Percentiles rank a stretch among this genome's conserved stretches.
These are phyloP conservation scores for Hericium rajendrae DNA, from an alignment of 768 basidiomycete genomes.

Conservation along the genomic window DNA sequence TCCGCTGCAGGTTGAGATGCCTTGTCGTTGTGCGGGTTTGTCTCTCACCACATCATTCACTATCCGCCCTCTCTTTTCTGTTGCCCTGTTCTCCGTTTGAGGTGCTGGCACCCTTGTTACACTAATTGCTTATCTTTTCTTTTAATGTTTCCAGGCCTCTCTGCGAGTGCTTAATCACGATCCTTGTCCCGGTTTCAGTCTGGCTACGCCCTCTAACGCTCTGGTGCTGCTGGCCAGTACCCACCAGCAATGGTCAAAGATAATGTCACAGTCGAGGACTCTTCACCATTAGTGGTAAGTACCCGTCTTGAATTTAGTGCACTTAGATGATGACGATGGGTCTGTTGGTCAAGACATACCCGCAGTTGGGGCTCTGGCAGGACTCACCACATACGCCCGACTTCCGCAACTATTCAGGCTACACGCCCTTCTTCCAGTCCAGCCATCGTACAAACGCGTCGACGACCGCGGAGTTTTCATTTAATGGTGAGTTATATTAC, in stretches of 20 bases:
- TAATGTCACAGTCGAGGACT: conserved; percentile 1
- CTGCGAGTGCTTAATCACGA: no score
- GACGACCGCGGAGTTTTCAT: background rate
- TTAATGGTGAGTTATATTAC: background rate
- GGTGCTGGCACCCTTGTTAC: no score
- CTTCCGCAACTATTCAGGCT: background rate
- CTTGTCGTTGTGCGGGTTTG: no score
- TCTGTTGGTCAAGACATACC: background rate
- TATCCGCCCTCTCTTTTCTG: no score
- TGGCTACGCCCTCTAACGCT: background rate
- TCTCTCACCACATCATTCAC: no score
- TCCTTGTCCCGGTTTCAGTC: no score
- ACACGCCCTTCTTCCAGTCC: background rate
- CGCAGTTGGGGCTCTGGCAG: background rate
- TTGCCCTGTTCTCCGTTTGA: no score
- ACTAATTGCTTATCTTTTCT: no score
- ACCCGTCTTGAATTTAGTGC: background rate
- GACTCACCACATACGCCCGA: background rate
- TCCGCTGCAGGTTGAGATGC: no score
- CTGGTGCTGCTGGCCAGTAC: background rate
- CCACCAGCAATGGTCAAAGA: background rate
- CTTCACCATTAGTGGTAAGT: background rate
- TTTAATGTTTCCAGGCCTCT: no score
- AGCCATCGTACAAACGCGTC: background rate
- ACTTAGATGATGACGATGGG: background rate